Percentiles rank a stretch among this genome's conserved stretches.
phyloP scores from a whole-genome alignment of 306 rosid genomes.

The Canavalia gladiata region DNA sequence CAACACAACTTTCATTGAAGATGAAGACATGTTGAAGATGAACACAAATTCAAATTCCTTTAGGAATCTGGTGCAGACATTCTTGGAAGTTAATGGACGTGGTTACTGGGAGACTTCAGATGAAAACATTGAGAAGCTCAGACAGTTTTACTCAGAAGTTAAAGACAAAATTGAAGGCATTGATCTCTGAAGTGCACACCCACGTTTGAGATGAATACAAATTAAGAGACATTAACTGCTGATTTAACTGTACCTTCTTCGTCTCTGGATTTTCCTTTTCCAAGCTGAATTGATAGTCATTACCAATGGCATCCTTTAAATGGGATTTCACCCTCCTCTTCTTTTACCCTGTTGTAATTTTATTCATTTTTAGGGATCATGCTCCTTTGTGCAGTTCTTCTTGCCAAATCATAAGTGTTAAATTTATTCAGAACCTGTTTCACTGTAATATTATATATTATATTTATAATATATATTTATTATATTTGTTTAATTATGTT shows the following conservation, averaged over 20 bases:
- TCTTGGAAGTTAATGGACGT: constrained; percentile 61
- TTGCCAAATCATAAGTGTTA: neutral
- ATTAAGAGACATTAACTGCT: constrained; percentile 39
- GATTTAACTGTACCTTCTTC: constrained; percentile 45
- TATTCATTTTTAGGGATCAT: constrained; percentile 37
- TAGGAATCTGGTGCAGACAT: too few relatives aligned
- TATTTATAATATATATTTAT: too few relatives aligned
- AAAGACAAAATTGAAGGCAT: constrained; percentile 97
- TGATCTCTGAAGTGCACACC: constrained; percentile 62
- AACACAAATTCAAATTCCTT: too few relatives aligned
- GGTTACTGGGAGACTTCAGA: constrained; percentile 96
- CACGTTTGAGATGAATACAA: constrained; percentile 41
- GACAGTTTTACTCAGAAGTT: constrained; percentile 85
- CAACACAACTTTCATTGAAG: too few relatives aligned
- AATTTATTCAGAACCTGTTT: too few relatives aligned
- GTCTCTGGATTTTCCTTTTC: constrained; percentile 38
- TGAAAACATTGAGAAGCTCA: constrained; percentile 75
- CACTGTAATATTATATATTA: too few relatives aligned
- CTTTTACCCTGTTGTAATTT: constrained; percentile 44
- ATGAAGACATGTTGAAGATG: constrained; percentile 60
- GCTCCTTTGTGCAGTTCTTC: constrained; percentile 51
- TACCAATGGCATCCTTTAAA: constrained; percentile 42
- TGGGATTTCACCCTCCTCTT: constrained; percentile 44
- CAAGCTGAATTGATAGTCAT: constrained; percentile 5
- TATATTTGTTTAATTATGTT: too few relatives aligned